Evolutionary conservation across 805 yeast genomes (phyloP).

Genomic region (Suhomyces faveliae): DNA sequence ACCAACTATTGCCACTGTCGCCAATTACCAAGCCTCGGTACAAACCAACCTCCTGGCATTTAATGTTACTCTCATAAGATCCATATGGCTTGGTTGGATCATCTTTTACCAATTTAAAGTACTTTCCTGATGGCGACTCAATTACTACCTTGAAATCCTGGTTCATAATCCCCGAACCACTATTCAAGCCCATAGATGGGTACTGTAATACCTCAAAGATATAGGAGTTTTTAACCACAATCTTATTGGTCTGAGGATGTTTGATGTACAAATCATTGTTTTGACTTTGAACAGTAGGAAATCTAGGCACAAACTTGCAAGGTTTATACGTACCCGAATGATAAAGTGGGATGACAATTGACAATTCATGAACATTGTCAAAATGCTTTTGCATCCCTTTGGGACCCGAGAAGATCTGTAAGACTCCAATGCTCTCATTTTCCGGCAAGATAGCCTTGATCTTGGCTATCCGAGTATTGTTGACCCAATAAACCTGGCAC

Average conservation of each 20-base stretch:
- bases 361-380: conserved; percentile 63
- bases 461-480: conserved; percentile 60
- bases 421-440: conserved; percentile 62
- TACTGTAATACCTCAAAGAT: conserved; percentile 63
- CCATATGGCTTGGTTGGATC: conserved; percentile 51
- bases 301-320: conserved; percentile 66
- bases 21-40: conserved; percentile 84
- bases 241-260: conserved; percentile 75
- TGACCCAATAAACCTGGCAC: conserved; percentile 76
- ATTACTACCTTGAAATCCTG: conserved; percentile 60
- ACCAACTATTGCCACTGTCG: conserved; percentile 77
- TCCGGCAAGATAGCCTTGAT: conserved; percentile 81
- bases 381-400: conserved; percentile 58
- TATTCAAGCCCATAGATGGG: conserved; percentile 51
- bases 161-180: conserved; percentile 31
- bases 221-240: conserved; percentile 58
- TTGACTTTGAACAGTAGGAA: conserved; percentile 67
- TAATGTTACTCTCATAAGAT: conserved; percentile 57
- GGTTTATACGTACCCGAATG: conserved; percentile 67
- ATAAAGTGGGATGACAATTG: conserved; percentile 70
- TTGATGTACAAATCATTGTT: conserved; percentile 75
- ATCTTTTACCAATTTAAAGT: conserved; percentile 54
- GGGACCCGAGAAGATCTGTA: conserved; percentile 71
- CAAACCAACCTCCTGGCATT: conserved; percentile 68
- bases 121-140: conserved; percentile 83